These are phyloP conservation scores for Neolentinus lepideus DNA, from an alignment of 1,284 basidiomycete genomes.

Conservation along the genomic window DNA sequence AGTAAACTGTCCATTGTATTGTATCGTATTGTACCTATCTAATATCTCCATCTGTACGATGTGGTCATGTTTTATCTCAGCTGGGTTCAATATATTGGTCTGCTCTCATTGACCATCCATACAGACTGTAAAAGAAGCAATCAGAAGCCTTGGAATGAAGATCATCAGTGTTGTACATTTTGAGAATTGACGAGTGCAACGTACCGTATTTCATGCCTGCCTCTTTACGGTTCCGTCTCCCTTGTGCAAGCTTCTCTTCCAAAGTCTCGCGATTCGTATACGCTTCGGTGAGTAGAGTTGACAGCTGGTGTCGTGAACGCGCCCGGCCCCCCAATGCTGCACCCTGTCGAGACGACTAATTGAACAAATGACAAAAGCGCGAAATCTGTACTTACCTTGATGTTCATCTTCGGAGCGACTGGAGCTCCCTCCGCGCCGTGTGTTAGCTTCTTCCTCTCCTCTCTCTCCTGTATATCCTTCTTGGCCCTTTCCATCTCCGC, in stretches of 20 bases:
- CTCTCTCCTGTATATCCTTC: constrained; percentile 59
- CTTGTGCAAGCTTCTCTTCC: constrained; percentile 76
- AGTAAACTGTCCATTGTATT: background rate
- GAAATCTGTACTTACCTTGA: constrained; percentile 39
- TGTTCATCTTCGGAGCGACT: constrained; percentile 65
- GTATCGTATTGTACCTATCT: background rate
- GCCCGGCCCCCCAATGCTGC: constrained; percentile 65
- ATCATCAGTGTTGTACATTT: background rate
- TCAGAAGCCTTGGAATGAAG: background rate
- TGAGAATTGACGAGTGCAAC: constrained; percentile 13
- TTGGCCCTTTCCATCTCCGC: constrained; percentile 72
- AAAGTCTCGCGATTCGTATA: constrained; percentile 71
- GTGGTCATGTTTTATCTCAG: background rate
- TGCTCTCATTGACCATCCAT: background rate
- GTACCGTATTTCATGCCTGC: constrained; percentile 81
- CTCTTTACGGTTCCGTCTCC: constrained; percentile 74
- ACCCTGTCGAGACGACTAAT: constrained; percentile 30
- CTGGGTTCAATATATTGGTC: background rate
- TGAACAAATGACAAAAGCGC: background rate
- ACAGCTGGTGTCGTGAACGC: constrained; percentile 65
- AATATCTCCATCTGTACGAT: background rate
- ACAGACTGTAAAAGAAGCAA: background rate
- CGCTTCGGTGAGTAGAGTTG: constrained; percentile 69
- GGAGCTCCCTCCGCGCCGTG: constrained; percentile 43
- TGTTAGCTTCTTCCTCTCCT: constrained; percentile 68